These are phyloP conservation scores for Russula earlei DNA, from an alignment of 768 basidiomycete genomes.

Conservation along the genomic window DNA sequence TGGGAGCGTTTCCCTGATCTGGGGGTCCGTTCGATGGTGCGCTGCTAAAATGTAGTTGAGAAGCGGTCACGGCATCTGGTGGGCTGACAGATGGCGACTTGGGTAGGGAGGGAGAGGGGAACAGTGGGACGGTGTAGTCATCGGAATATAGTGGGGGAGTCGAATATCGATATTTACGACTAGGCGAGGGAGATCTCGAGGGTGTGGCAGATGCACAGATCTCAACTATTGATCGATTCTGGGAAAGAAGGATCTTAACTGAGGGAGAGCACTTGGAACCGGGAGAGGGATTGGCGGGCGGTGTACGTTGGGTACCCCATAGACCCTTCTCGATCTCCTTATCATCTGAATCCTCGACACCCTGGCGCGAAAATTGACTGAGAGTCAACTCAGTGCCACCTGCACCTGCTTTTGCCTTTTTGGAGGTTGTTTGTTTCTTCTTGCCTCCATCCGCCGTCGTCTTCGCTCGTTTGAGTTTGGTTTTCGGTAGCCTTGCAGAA, in stretches of 20 bases:
- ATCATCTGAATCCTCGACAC: constrained; percentile 46
- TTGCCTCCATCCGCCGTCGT: constrained; percentile 29
- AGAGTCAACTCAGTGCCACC: constrained; percentile 23
- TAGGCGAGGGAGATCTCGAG: constrained; percentile 11
- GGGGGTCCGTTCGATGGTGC: not conserved
- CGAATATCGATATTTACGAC: not conserved
- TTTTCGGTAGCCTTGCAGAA: constrained; percentile 25
- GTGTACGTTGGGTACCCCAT: constrained; percentile 2
- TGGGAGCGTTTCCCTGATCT: not conserved
- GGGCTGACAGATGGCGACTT: not conserved
- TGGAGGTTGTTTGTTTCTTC: constrained; percentile 22
- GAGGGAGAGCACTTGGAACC: constrained; percentile 17
- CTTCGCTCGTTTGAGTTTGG: constrained; percentile 35
- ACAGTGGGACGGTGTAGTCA: not conserved
- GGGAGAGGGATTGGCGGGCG: not conserved
- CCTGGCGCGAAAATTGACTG: constrained; percentile 38
- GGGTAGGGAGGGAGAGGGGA: not conserved
- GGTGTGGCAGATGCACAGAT: constrained; percentile 16
- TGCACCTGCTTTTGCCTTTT: constrained; percentile 19
- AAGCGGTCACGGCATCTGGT: not conserved
- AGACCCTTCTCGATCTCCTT: constrained; percentile 43
- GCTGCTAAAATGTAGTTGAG: not conserved
- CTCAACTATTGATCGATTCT: constrained; percentile 15
- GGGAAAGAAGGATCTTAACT: constrained; percentile 15
- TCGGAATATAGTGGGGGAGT: not conserved